Evolutionary conservation across 257 asterid genomes (phyloP).

Genomic region (Solanum acaule): DNA sequence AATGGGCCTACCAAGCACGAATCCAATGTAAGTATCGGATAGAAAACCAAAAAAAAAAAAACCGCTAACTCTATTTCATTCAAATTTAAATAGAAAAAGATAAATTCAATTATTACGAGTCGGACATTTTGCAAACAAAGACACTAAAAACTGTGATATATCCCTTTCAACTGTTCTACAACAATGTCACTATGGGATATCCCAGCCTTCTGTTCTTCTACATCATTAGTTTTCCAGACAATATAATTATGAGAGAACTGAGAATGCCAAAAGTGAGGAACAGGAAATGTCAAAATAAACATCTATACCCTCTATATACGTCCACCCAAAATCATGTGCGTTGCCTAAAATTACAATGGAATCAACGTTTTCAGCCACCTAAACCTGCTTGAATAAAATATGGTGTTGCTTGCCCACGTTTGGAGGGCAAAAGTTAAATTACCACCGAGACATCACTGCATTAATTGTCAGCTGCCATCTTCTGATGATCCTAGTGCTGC

Average conservation of each 20-base stretch:
- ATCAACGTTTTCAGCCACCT: conserved; percentile 7
- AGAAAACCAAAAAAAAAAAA: background rate
- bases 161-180: background rate
- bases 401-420: background rate
- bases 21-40: background rate
- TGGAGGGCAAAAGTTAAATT: background rate
- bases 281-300: background rate
- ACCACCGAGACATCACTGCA: background rate
- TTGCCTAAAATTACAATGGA: conserved; percentile 13
- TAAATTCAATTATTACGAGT: background rate
- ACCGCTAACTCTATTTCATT: background rate
- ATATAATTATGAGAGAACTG: background rate
- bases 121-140: background rate
- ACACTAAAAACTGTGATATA: background rate
- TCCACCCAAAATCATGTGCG: conserved; percentile 18
- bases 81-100: background rate
- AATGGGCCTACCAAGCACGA: background rate
- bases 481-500: background rate
- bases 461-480: background rate
- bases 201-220: background rate
- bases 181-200: background rate
- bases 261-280: background rate
- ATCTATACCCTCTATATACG: conserved; percentile 23
- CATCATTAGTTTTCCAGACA: background rate
- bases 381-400: background rate